Evolutionary conservation across 495 filamentous ascomycete genomes (phyloP), one percentile per base, ranked within the genome.

Genomic region (Tuber melanosporum): DNA sequence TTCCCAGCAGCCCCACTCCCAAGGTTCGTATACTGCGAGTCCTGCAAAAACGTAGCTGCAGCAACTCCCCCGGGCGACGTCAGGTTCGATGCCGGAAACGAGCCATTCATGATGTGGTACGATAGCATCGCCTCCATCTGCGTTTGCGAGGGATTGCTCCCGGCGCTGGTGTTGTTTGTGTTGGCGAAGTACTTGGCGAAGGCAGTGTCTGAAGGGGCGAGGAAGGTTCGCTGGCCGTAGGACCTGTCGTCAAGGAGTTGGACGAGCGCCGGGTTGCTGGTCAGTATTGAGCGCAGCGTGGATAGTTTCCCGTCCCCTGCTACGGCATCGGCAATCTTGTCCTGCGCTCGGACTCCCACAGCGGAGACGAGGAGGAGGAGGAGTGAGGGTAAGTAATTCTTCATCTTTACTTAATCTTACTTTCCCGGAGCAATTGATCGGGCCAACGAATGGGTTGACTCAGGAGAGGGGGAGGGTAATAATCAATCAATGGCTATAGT

Each of bases 51-150:
- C 0, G 57, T 66, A 0, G 57, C 12, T 2, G 57, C 57, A 32
- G 26, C 57, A 26, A 66, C 57, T 19, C 57, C 57, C 14, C 57
- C 57, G 3, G 12, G 57, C 14, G 57, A 66, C 12, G 57, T 36
- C 57, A 66, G 32, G 32, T 17, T 36, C 4, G 57, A 66, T 36
- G 57, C 57, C 12, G 57, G 57, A 19, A 66, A 66, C 26, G 57
- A 66, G 57, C 57, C 57, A 66, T 66, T 66, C 57, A 66, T 36
- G 57, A 66, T 36, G 14, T 66, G 57, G 32, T 66, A 66, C 26
- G 57, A 32, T 14, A 66, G 57, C 3, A 66, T 32, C n/a, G 57
- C 57, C 57, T 66, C 57, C 57, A 66, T 32, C n/a, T 32, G 57
- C 57, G 26, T 66, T 66, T 32, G n/a, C n/a, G 57, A 32, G 9